phyloP scores from a whole-genome alignment of 257 asterid species.

The Craterostigma plantagineum region DNA sequence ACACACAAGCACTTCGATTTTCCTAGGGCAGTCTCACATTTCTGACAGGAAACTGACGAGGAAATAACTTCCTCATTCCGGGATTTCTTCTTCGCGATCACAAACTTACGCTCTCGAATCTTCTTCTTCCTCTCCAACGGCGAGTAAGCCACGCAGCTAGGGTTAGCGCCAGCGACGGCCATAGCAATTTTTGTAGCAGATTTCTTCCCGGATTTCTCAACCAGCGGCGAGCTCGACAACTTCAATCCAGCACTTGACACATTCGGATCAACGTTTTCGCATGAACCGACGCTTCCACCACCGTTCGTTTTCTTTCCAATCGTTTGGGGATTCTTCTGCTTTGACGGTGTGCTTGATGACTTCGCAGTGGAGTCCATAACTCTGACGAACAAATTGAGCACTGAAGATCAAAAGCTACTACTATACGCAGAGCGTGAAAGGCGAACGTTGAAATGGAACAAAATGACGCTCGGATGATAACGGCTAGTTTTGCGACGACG shows the following conservation, averaged over 20 bases:
- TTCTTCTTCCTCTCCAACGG: slow-evolving; percentile 40
- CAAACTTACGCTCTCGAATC: slow-evolving; percentile 50
- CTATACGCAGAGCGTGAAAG: no score
- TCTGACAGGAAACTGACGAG: slow-evolving; percentile 24
- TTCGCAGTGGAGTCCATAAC: no score
- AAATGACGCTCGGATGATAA: no score
- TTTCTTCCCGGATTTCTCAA: slow-evolving; percentile 18
- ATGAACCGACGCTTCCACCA: slow-evolving; percentile 9
- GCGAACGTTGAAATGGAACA: no score
- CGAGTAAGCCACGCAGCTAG: slow-evolving; percentile 9
- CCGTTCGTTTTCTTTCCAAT: slow-evolving; percentile 22
- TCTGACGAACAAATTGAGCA: no score
- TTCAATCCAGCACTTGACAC: slow-evolving; percentile 26
- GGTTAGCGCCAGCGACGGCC: slow-evolving; percentile 4
- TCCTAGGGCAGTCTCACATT: slow-evolving; percentile 29
- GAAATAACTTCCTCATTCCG: slow-evolving; percentile 14
- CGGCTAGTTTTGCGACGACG: no score
- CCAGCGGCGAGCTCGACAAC: slow-evolving; percentile 20
- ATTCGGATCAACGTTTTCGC: slow-evolving; percentile 52
- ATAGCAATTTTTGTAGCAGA: no score
- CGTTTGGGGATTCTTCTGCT: slow-evolving; percentile 9
- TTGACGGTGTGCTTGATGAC: slow-evolving; percentile 16
- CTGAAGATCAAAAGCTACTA: no score
- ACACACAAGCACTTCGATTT: slow-evolving; percentile 54
- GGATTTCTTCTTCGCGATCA: slow-evolving; percentile 45